Evolutionary conservation across 2,329 filamentous ascomycete species (phyloP).

Genomic region (Diaporthe vaccinii): DNA sequence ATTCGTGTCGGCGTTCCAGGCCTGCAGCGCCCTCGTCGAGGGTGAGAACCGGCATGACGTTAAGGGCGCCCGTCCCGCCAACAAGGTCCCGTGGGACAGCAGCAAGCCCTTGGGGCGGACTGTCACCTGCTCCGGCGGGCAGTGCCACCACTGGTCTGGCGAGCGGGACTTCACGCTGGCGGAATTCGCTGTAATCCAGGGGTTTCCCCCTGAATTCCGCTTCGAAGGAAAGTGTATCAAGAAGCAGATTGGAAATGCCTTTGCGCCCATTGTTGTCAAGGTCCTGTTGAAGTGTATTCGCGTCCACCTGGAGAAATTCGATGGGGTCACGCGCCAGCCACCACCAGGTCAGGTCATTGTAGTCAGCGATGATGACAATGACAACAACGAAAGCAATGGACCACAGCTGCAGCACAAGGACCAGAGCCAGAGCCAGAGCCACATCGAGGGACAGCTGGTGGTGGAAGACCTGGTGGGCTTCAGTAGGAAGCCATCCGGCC

Average conservation of each 20-base stretch:
- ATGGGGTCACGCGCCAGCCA: slow-evolving; percentile 50
- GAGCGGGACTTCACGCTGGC: slow-evolving; percentile 73
- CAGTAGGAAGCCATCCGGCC: not conserved
- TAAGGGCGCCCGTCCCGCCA: slow-evolving; percentile 40
- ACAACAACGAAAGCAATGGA: not conserved
- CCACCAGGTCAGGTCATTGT: slow-evolving; percentile 5
- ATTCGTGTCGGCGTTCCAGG: slow-evolving; percentile 60
- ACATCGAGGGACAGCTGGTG: no score
- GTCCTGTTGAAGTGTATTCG: slow-evolving; percentile 64
- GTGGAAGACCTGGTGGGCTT: not conserved
- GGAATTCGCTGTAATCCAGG: slow-evolving; percentile 78
- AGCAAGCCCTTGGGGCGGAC: slow-evolving; percentile 64
- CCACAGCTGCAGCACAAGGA: not conserved
- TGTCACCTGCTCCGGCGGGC: slow-evolving; percentile 75
- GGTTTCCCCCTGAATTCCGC: slow-evolving; percentile 73
- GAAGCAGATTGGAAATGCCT: slow-evolving; percentile 84
- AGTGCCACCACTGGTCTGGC: slow-evolving; percentile 76
- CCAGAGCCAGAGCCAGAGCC: not conserved
- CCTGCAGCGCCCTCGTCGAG: slow-evolving; percentile 53
- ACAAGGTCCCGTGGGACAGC: slow-evolving; percentile 58
- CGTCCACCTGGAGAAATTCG: slow-evolving; percentile 59
- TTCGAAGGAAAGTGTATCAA: slow-evolving; percentile 66
- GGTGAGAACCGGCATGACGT: slow-evolving; percentile 56
- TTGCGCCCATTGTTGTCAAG: slow-evolving; percentile 72
- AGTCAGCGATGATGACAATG: slow-evolving; percentile 29